Evolutionary conservation across 768 basidiomycete species (phyloP), one percentile per base, ranked within the genome.

Genomic region (Hysterangium stoloniferum): DNA sequence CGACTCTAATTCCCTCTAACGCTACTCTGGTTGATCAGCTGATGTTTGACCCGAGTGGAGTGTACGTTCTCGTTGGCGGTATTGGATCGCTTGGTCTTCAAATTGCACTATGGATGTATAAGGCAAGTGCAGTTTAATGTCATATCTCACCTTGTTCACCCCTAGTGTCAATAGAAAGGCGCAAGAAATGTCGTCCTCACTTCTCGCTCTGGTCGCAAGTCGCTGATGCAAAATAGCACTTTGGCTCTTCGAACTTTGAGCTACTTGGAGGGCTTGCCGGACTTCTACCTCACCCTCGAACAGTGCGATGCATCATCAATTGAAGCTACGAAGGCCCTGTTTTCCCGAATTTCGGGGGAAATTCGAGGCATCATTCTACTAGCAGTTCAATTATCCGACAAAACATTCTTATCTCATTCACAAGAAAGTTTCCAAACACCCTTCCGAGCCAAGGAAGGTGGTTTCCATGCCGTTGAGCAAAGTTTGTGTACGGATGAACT

Each of bases 41-140:
- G 34, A 19, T 63, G 19, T 63, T 69, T 52, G 52, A 59, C 28
- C 43, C 58, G 1, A 34, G 57, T 6, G 67, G 68, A 52, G 51
- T 59, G 11, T 71, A 72, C 47, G 29, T 72, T 6, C 58, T 71
- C 5, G 34, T 72, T 6, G 71, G 70, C 9, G 71, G 70, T 6
- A 62, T 71, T 24, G 68, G 71, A 0, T 60, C 60, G 6, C 53
- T 72, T 6, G 71, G 71, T 1, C 37, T 63, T 13, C 63, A 67
- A 20, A 47, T 68, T 15, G 69, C 71, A 8, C 36, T 66, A 17
- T 71, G 65, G 62, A 66, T 73, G 66, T n/a, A n/a, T n/a, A n/a
- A n/a, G n/a, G n/a, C n/a, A n/a, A n/a, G n/a, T n/a, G 19, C 19
- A 40, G n/a, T n/a, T n/a, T n/a, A n/a, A n/a, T n/a, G n/a, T 32